Conservation (phyloP, 2,329 filamentous ascomycete genomes). For the Phialocephala subalpina region DNA sequence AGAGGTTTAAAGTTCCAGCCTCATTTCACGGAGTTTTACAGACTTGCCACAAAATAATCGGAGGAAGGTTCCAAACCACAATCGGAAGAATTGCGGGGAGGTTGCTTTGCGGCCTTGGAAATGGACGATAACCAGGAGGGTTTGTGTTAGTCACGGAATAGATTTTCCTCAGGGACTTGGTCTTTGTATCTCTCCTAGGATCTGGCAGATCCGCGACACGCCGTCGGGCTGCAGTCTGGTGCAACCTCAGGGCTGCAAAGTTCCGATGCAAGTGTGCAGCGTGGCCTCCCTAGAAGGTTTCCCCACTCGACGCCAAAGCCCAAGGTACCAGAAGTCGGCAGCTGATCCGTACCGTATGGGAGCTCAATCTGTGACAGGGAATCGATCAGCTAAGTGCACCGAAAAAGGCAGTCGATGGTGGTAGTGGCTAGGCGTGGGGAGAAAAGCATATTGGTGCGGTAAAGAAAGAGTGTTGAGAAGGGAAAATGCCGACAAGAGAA, state of each 20-base stretch:
- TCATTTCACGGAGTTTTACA: constrained; percentile 34
- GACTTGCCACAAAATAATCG: constrained; percentile 18
- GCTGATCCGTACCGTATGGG: constrained; percentile 41
- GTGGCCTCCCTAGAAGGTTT: constrained; percentile 31
- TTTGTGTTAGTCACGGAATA: constrained; percentile 33
- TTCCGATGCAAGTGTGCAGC: constrained; percentile 41
- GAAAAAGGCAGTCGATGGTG: constrained; percentile 34
- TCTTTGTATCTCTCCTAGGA: constrained; percentile 28
- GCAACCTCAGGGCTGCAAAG: constrained; percentile 40
- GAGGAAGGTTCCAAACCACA: constrained; percentile 15
- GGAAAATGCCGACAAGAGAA: constrained; percentile 34
- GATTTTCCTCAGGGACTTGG: constrained; percentile 13
- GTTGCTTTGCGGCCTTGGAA: constrained; percentile 13
- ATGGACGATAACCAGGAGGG: constrained; percentile 22
- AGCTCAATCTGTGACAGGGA: constrained; percentile 39
- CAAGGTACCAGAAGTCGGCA: constrained; percentile 41
- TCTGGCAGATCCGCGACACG: constrained; percentile 38
- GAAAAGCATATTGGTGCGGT: constrained; percentile 38
- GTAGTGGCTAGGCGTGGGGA: constrained; percentile 29
- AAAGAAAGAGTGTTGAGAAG: constrained; percentile 34
- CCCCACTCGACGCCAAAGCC: constrained; percentile 34
- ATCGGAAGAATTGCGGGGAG: constrained; percentile 9
- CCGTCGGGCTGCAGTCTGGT: constrained; percentile 36
- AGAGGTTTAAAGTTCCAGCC: constrained; percentile 31
- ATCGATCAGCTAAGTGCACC: constrained; percentile 39